Base-by-base conservation (phyloP, 768 basidiomycete species). In the Trametes gibbosa region DNA sequence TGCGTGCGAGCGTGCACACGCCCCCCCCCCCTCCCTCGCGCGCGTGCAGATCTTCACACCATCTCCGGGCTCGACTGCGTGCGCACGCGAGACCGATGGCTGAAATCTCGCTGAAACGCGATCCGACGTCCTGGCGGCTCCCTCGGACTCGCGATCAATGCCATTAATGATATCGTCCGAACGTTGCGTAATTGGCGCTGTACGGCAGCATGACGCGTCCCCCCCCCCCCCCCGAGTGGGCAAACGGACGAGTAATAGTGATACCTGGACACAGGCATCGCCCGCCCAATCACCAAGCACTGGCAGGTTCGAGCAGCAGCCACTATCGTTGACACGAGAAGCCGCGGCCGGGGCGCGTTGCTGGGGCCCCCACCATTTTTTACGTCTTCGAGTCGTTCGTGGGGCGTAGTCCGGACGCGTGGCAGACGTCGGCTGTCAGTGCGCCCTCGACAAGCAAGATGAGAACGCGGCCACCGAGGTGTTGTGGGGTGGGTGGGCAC, bases 311-410 rank as follows among this genome's bases (percentile, higher is more conserved):
- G 13, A 34, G 23, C 32, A 19, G 21, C 19, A 17, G 19, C 29
- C 7, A 13, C 21, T 7, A 50, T 19, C 13, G 42, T 13, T 53
- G 25, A 42, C 40, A 43, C 23, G 17, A 34, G 7, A 8, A 16
- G 16, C 10, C 29, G 34, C n/a, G n/a, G n/a, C n/a, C n/a, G n/a
- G n/a, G n/a, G n/a, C n/a, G n/a, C n/a, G n/a, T n/a, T n/a, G n/a
- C n/a, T n/a, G n/a, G n/a, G n/a, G n/a, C n/a, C n/a, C n/a, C n/a
- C n/a, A n/a, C n/a, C n/a, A n/a, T n/a, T 41, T 27, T 21, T 53
- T 56, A 56, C 55, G 55, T 56, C 47, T 41, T 56, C 52, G 23
- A 47, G 21, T 21, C 43, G 43, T 46, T 21, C 43, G n/a, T n/a
- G 53, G n/a, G 52, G 27, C n/a, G 27, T n/a, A 13, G n/a, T n/a